Base-by-base conservation (phyloP, 2,329 filamentous ascomycete species). In the Aureobasidium uvarum region DNA sequence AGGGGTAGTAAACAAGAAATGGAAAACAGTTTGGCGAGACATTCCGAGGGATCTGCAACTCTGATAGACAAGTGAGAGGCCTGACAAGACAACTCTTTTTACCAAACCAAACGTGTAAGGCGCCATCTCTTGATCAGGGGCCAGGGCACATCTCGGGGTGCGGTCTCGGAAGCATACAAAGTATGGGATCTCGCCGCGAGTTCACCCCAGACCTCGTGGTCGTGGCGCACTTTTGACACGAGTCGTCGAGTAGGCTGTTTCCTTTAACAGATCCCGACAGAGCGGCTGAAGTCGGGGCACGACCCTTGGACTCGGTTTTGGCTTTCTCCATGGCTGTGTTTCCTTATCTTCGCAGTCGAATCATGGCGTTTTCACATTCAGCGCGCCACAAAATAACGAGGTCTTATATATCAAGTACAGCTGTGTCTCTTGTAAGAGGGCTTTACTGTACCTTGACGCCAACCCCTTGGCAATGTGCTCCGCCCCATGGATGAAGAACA, bases 151-250 rank as follows among this genome's bases (percentile, higher is more conserved):
- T 7, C 16, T 45, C 38, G 23, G 54, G 39, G 38, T 58, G 39
- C 39, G 33, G 43, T 58, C 39, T 58, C 54, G 54, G 54, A 39
- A 45, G 38, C 39, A 18, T 8, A 31, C 18, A 58, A 51, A 50
- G 46, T 31, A 50, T 31, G 46, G 48, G 28, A 51, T 33, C 28
- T 33, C 23, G 7, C 52, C 14, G 23, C 16, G 54, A 43, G 39
- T 31, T 20, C 54, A 45, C 38, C 54, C 54, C 54, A 10, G 39
- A 38, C 54, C 56, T 60, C 56, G 56, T 60, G 56, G 56, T 48
- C 56, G 56, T 60, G 56, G 41, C 56, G 41, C 18, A 8, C 28
- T 38, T 8, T 43, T 31, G 31, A 48, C 56, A 36, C 56, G 56
- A 46, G 56, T 48, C 41, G 56, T 13, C 33, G 33, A 36, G 33